Conservation (phyloP, 768 basidiomycete genomes). For the Coprinellus micaceus region DNA sequence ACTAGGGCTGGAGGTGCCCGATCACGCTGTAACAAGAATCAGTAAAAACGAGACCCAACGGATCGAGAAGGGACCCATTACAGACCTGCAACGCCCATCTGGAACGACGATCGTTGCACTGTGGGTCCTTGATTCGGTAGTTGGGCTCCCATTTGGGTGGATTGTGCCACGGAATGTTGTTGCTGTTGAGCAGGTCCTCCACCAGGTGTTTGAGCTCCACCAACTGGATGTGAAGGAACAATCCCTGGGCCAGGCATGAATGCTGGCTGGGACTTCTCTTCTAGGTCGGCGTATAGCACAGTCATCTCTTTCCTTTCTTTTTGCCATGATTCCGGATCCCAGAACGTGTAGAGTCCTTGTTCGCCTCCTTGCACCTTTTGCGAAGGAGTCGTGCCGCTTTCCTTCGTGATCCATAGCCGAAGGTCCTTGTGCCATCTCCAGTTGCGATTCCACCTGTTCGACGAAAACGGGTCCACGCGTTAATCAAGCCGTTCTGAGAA, state of each 20-base stretch:
- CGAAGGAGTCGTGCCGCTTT: slow-evolving; percentile 71
- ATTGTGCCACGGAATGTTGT: slow-evolving; percentile 26
- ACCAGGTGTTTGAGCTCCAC: neutral
- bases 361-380: slow-evolving; percentile 79
- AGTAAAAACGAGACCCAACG: slow-evolving; percentile 14
- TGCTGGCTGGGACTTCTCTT: slow-evolving; percentile 66
- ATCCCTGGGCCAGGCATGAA: slow-evolving; percentile 46
- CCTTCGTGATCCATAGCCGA: slow-evolving; percentile 82
- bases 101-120: slow-evolving; percentile 42
- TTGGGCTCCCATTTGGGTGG: slow-evolving; percentile 39
- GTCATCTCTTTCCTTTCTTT: slow-evolving; percentile 78
- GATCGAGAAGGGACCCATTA: slow-evolving; percentile 21
- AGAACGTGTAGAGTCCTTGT: slow-evolving; percentile 86
- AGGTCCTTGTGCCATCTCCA: slow-evolving; percentile 97
- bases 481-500: slow-evolving; percentile 1
- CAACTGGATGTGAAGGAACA: slow-evolving; percentile 15
- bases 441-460: slow-evolving; percentile 79
- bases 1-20: slow-evolving; percentile 13
- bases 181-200: slow-evolving; percentile 30
- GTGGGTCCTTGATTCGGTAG: slow-evolving; percentile 30
- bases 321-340: slow-evolving; percentile 78
- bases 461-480: slow-evolving; percentile 10
- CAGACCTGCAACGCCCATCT: slow-evolving; percentile 51
- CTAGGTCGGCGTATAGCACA: slow-evolving; percentile 68
- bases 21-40: slow-evolving; percentile 18